A percentile compares a stretch with the other conserved stretches of the same genome.
Conservation (phyloP, 768 basidiomycete genomes). For the Suillus subaureus region DNA sequence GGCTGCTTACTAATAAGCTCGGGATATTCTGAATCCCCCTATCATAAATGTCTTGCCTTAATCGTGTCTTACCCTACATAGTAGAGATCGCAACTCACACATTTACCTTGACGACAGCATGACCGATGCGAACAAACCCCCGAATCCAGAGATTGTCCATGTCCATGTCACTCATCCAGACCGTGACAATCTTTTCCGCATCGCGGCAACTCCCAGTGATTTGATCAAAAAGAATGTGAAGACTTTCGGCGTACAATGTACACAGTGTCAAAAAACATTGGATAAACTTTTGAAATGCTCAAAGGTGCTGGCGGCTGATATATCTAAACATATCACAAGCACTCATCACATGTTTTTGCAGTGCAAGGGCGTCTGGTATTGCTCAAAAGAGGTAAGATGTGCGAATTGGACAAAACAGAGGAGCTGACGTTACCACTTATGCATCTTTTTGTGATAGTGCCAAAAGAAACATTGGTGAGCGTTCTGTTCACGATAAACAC, state of each 20-base stretch:
- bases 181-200: conserved; percentile 9
- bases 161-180: conserved; percentile 18
- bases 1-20: neutral
- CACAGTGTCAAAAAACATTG: conserved; percentile 15
- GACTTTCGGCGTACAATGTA: conserved; percentile 13
- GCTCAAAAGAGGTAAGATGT: conserved; percentile 16
- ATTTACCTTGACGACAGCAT: neutral
- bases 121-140: neutral
- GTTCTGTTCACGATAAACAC: neutral
- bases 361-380: conserved; percentile 26
- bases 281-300: conserved; percentile 17
- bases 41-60: too few species aligned
- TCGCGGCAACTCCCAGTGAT: conserved; percentile 12
- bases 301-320: conserved; percentile 5
- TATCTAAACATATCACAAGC: neutral
- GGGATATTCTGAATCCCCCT: neutral
- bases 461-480: conserved; percentile 23
- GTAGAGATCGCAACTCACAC: neutral
- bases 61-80: neutral
- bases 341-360: neutral
- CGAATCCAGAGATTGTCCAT: conserved; percentile 2
- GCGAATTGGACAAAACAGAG: neutral
- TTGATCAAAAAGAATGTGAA: conserved; percentile 15
- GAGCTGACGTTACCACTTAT: neutral
- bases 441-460: conserved; percentile 6